Evolutionary conservation across 805 yeast genomes (phyloP).

Genomic region (Saccharomycopsis sp.): DNA sequence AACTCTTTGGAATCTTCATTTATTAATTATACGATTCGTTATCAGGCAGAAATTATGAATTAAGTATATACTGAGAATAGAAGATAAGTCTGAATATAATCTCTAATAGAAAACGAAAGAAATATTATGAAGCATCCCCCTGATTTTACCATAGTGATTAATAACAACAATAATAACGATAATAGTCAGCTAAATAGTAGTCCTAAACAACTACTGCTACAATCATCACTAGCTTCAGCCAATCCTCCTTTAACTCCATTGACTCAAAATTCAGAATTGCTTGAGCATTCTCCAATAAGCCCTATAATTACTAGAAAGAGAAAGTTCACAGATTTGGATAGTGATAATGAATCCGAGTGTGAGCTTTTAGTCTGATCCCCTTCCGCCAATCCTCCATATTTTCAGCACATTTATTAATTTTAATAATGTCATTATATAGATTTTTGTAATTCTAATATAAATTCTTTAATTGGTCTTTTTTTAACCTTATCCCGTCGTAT

Average conservation of each 20-base stretch:
- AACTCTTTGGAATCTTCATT: no score
- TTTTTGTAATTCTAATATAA: no score
- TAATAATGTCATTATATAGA: no score
- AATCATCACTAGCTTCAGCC: not conserved
- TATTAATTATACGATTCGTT: not conserved
- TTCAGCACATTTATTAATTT: not conserved
- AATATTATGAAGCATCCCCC: not conserved
- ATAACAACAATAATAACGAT: not conserved
- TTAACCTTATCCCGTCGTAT: no score
- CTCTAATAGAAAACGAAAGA: not conserved
- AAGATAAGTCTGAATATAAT: not conserved
- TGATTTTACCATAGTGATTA: not conserved
- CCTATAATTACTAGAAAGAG: constrained; percentile 3
- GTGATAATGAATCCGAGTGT: constrained; percentile 1
- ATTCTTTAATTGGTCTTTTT: no score
- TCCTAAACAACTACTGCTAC: not conserved
- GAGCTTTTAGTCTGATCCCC: constrained; percentile 3
- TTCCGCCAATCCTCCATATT: not conserved
- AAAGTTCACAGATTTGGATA: constrained; percentile 3
- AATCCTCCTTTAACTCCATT: not conserved
- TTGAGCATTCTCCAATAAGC: not conserved
- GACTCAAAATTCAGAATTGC: not conserved
- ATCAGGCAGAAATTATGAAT: not conserved
- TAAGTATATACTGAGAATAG: not conserved
- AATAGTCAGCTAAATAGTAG: not conserved